Evolutionary conservation across 495 filamentous ascomycete species (phyloP), one percentile per base, ranked within the genome.

Genomic region (Annulohypoxylon maeteangense): DNA sequence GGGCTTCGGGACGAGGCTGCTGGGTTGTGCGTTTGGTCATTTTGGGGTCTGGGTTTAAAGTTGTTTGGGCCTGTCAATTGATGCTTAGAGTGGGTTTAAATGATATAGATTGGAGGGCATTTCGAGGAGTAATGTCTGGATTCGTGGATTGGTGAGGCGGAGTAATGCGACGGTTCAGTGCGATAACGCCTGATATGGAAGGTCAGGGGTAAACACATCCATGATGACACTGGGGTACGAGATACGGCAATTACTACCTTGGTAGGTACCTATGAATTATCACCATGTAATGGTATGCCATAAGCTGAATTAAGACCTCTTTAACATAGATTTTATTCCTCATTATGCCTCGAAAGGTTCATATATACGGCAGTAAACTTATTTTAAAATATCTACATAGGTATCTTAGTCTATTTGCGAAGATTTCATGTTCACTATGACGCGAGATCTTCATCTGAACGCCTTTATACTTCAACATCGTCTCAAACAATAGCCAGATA

Each of bases 1-100:
- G 40, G 0, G 65, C 10, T n/a, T 71, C 62, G n/a, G 50, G 36
- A 12, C n/a, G 10, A 4, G 11, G 36, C 3, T 55, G 63, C 20
- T 44, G 63, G 45, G 45, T 36, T 22, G 42, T 27, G 27, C 69
- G 64, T 7, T 25, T 48, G 20, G 69, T 72, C 69, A 72, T 72
- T 55, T 29, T 72, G 36, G 14, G 36, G 40, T 45, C 2, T 7
- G 10, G 7, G 25, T 44, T 16, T 3, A 16, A 20, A 34, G n/a
- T 22, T 27, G 2, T 23, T 31, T 48, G 23, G 10, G 3, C 22
- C 32, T 44, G 29, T 4, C 22, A 12, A n/a, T 32, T n/a, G 31
- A 18, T 12, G n/a, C n/a, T 40, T n/a, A n/a, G 36, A 3, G 20
- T n/a, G 29, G 27, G n/a, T 54, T 54, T 5, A 20, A 10, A 11